Base-by-base conservation (phyloP, 192 early-diverging fungal genomes). In the Entomortierella lignicola region DNA sequence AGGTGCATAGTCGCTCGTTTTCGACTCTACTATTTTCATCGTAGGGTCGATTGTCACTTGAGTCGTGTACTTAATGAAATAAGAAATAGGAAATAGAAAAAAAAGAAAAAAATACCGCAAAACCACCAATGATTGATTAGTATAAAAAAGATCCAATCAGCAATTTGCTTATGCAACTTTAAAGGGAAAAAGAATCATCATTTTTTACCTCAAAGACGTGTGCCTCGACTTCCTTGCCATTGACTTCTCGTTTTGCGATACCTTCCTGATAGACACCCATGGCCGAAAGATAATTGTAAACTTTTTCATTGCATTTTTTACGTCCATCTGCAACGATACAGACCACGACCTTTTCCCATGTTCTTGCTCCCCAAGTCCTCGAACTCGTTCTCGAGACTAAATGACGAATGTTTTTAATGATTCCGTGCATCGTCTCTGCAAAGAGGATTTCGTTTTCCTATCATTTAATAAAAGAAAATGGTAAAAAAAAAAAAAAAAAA, bases 341-440 rank as follows among this genome's bases (percentile, higher is more conserved):
- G 0, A 93, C 89, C 32, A 92, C 90, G 57, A 93, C 87, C 56
- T 92, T 91, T 81, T 92, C 84, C 92, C 92, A 93, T 15, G 86
- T 75, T 51, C 89, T 85, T 12, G 79, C 63, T 20, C 87, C 89
- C 89, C 89, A 91, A 0, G 83, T 82, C 39, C 83, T 84, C 0
- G 84, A 83, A 55, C 82, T 83, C 34, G 72, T 67, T 12, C 84
- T 80, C 6, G 87, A 80, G 73, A 89, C 89, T 2, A 92, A 67
- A 55, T 89, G 85, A 21, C 85, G 84, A 69, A 92, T 89, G 71
- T 92, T 92, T 65, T 87, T 88, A 80, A 86, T 83, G 29, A 91
- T 82, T 27, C 88, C 88, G 32, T 83, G 81, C 85, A 88, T 84
- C 17, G 90, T 88, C 47, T 89, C 88, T 42, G 81, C 77, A 79